Percentiles rank a stretch among this genome's conserved stretches.
phyloP scores from a whole-genome alignment of 2,329 filamentous ascomycete species.

The Thermomyces lanuginosus region DNA sequence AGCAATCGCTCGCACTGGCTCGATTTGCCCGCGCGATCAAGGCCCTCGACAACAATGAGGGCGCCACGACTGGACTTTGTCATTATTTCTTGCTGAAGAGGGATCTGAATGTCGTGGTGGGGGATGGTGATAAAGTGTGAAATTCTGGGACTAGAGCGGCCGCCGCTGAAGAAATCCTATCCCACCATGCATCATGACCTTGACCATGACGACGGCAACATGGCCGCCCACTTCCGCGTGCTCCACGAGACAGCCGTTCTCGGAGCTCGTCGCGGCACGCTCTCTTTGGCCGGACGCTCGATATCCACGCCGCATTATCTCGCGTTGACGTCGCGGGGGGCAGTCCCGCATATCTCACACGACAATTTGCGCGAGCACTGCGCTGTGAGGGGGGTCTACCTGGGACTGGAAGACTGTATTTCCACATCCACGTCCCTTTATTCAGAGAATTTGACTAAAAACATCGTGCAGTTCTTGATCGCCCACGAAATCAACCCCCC shows the following conservation, averaged over 20 bases:
- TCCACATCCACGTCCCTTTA: slow-evolving; percentile 4
- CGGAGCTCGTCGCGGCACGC: slow-evolving; percentile 47
- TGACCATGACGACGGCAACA: slow-evolving; percentile 11
- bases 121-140: no score
- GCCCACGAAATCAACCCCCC: slow-evolving; percentile 31
- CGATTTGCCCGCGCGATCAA: slow-evolving; percentile 83
- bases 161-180: no score
- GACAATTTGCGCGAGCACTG: slow-evolving; percentile 58
- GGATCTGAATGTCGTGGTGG: no score
- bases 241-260: no score
- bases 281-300: slow-evolving; percentile 45
- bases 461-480: slow-evolving; percentile 52
- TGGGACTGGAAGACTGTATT: slow-evolving; percentile 87
- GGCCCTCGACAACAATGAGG: slow-evolving; percentile 70
- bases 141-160: no score
- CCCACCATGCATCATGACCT: no score
- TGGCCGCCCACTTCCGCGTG: no score
- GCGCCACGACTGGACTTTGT: slow-evolving; percentile 40
- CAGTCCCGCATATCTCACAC: slow-evolving; percentile 73
- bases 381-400: slow-evolving; percentile 52
- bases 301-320: slow-evolving; percentile 74
- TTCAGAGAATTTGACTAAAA: slow-evolving; percentile 51
- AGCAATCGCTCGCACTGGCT: slow-evolving; percentile 64
- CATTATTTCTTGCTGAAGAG: no score
- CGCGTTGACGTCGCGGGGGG: slow-evolving; percentile 64